A percentile compares a stretch with the other conserved stretches of the same genome.
Conservation (phyloP, 495 filamentous ascomycete species). For the Hamigera avellanea region DNA sequence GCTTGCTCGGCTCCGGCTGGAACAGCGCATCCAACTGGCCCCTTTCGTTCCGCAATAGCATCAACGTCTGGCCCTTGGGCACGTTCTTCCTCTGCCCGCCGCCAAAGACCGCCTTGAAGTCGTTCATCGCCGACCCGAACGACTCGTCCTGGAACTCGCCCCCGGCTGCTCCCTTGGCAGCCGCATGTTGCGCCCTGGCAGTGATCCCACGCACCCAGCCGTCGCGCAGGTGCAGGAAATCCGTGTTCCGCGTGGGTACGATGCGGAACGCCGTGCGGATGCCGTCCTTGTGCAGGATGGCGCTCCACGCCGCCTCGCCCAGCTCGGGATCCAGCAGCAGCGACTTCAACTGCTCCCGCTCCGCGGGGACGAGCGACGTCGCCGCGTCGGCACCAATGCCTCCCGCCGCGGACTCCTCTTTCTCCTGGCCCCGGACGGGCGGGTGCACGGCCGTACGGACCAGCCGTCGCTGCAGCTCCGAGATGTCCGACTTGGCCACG, state of each 20-base stretch:
- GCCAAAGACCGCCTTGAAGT: constrained; percentile 69
- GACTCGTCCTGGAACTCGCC: constrained; percentile 50
- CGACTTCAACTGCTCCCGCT: constrained; percentile 59
- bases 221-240: constrained; percentile 84
- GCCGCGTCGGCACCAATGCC: constrained; percentile 50
- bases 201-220: constrained; percentile 81
- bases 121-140: constrained; percentile 58
- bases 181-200: constrained; percentile 42
- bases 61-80: constrained; percentile 60
- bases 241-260: constrained; percentile 76
- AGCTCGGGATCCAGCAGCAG: constrained; percentile 56
- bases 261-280: constrained; percentile 65
- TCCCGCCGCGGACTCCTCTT: constrained; percentile 26
- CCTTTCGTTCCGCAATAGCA: constrained; percentile 54
- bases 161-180: constrained; percentile 6
- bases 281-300: constrained; percentile 48
- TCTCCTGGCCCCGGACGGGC: constrained; percentile 31
- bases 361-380: constrained; percentile 66
- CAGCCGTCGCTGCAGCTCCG: constrained; percentile 41
- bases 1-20: constrained; percentile 36
- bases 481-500: constrained; percentile 66
- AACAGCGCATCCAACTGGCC: constrained; percentile 61
- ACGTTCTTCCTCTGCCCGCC: constrained; percentile 54
- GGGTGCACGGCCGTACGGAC: constrained; percentile 32
- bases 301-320: constrained; percentile 61